Evolutionary conservation across 257 asterid species (phyloP), one percentile per base, ranked within the genome.

Genomic region (Leptodermis oblonga): DNA sequence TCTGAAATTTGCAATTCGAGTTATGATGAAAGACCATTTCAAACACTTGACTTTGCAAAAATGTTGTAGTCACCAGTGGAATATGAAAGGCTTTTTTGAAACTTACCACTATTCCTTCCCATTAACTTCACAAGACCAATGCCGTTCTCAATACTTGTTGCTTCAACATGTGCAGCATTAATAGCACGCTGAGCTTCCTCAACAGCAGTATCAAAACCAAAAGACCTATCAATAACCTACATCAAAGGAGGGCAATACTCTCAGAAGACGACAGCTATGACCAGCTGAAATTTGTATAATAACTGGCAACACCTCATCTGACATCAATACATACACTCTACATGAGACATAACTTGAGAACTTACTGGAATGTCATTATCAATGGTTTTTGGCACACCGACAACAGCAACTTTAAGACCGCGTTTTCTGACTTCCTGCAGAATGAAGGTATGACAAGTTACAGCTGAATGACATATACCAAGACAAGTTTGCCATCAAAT

Each of bases 161-260:
- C 96, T 82, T 93, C 98, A 60, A 93, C 97, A 67, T 93, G 98
- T 28, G 98, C 98, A 12, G 97, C 98, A 68, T 70, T 90, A 53
- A 93, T 93, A 70, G 98, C 98, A 68, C 98, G 97, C 74, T 93
- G 91, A 2, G 98, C 98, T 82, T 92, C 98, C 84, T 92, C 98
- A 20, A 90, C 98, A 55, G 97, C 93, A 39, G 98, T 80, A 70
- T 93, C 98, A 73, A 93, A 93, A 42, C 98, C 98, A 20, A 93
- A 93, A 7, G 97, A 90, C 78, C 69, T 88, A 81, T 93, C 98
- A n/a, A 93, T 90, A 46, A 90, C 90, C 98, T 88, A 76, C 41
- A 51, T 70, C 65, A 72, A 49, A n/a, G 73, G 34, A 58, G 69
- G n/a, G 34, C 49, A 68, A 53, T 49, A 42, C 5, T 61, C 39